Evolutionary conservation across 116 monocot genomes (phyloP).

Genomic region (Dioscorea cayenensis): DNA sequence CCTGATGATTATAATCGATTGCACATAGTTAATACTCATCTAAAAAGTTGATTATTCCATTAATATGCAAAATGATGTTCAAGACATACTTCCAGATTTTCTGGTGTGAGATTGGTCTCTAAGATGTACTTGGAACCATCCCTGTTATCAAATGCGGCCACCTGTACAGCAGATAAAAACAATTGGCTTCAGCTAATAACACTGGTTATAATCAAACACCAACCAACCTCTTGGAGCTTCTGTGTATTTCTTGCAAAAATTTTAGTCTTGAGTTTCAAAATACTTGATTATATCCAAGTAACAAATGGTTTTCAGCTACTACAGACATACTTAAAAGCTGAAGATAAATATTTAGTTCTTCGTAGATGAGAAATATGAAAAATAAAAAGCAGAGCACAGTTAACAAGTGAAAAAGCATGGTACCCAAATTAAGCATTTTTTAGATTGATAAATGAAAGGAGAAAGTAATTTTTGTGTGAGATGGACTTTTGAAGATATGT

Average conservation of each 20-base stretch:
- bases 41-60: not conserved
- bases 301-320: too few relatives aligned
- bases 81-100: slow-evolving; percentile 55
- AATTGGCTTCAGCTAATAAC: not conserved
- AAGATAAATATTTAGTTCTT: too few relatives aligned
- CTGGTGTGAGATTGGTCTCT: slow-evolving; percentile 53
- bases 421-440: too few relatives aligned
- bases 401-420: too few relatives aligned
- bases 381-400: too few relatives aligned
- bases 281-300: too few relatives aligned
- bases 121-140: slow-evolving; percentile 67
- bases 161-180: slow-evolving; percentile 32
- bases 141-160: slow-evolving; percentile 87
- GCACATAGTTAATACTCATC: not conserved
- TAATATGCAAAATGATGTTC: not conserved
- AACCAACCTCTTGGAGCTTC: not conserved
- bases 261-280: not conserved
- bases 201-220: not conserved
- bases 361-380: too few relatives aligned
- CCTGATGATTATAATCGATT: slow-evolving; percentile 25
- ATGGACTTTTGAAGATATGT: too few relatives aligned
- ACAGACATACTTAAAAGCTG: too few relatives aligned
- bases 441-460: too few relatives aligned
- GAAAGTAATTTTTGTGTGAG: too few relatives aligned
- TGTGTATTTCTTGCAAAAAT: not conserved